phyloP scores from a whole-genome alignment of 1,284 basidiomycete species.

The Taiwanofungus camphoratus region DNA sequence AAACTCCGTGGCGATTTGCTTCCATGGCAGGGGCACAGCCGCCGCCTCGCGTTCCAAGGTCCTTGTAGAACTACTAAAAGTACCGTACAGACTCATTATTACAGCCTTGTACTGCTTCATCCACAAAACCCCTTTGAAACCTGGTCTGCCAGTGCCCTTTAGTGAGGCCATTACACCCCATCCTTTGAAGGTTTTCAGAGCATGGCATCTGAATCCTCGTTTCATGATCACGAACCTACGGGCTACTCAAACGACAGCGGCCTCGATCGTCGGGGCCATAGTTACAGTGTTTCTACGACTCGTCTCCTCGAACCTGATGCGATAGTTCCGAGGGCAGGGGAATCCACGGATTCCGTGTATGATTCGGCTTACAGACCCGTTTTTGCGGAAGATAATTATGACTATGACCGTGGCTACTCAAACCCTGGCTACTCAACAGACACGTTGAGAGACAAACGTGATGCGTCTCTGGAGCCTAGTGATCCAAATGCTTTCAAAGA shows the following conservation, averaged over 20 bases:
- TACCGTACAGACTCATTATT: too few species aligned
- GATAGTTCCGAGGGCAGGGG: neutral
- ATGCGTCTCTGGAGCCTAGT: neutral
- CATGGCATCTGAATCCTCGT: slow-evolving; percentile 6
- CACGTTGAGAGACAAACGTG: slow-evolving; percentile 3
- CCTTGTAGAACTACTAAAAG: too few species aligned
- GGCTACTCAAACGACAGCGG: slow-evolving; percentile 4
- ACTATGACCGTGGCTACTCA: neutral
- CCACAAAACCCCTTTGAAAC: too few species aligned
- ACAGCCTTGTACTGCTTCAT: too few species aligned
- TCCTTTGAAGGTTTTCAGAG: neutral
- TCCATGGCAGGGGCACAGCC: too few species aligned
- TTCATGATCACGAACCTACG: slow-evolving; percentile 3
- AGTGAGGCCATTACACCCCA: neutral
- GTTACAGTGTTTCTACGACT: slow-evolving; percentile 8
- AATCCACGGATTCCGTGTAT: neutral
- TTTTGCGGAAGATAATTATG: neutral
- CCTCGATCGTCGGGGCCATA: slow-evolving; percentile 5
- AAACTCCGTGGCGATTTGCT: too few species aligned
- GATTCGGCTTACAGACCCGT: slow-evolving; percentile 2
- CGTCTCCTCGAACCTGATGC: slow-evolving; percentile 4
- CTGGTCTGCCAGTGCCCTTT: too few species aligned
- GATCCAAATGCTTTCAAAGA: slow-evolving; percentile 3
- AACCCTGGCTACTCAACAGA: slow-evolving; percentile 4
- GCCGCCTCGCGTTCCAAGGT: too few species aligned